Conservation (phyloP, 371 early-diverging fungal species). For the Mucor irregularis region DNA sequence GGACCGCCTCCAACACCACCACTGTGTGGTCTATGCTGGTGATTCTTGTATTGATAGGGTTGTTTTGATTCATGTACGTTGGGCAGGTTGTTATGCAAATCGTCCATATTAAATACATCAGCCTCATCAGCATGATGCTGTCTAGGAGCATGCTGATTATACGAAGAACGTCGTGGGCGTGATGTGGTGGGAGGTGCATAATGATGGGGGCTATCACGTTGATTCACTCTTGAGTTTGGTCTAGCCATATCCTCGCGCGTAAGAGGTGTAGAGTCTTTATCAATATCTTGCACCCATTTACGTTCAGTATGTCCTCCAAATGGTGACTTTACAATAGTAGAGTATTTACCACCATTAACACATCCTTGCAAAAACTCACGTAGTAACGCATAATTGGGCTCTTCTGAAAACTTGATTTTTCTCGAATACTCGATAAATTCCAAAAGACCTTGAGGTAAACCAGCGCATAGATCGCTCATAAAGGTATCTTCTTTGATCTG, state of each 20-base stretch:
- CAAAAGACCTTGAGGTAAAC: conserved; percentile 55
- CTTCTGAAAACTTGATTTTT: conserved; percentile 82
- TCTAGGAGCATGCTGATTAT: neutral
- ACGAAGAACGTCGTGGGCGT: conserved; percentile 13
- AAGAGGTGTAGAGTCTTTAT: conserved; percentile 3
- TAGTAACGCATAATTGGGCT: conserved; percentile 85
- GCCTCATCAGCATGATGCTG: neutral
- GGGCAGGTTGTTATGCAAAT: conserved; percentile 3
- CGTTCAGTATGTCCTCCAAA: conserved; percentile 29
- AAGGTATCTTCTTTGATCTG: conserved; percentile 55
- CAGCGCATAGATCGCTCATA: conserved; percentile 57
- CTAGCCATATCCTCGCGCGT: conserved; percentile 7
- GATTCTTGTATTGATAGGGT: no score
- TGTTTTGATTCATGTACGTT: conserved; percentile 2
- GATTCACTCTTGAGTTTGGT: conserved; percentile 3
- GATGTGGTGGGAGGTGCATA: conserved; percentile 4
- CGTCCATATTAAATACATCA: conserved; percentile 24
- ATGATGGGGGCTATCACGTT: neutral
- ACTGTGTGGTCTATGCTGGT: neutral
- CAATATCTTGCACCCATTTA: conserved; percentile 18
- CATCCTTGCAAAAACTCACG: conserved; percentile 42
- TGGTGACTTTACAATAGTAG: conserved; percentile 20
- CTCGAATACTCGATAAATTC: conserved; percentile 75
- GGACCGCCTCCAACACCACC: neutral
- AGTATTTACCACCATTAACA: conserved; percentile 27